These are phyloP conservation scores for Vitis hybrid DNA, from an alignment of 177 flowering plant species.

Conservation along the genomic window DNA sequence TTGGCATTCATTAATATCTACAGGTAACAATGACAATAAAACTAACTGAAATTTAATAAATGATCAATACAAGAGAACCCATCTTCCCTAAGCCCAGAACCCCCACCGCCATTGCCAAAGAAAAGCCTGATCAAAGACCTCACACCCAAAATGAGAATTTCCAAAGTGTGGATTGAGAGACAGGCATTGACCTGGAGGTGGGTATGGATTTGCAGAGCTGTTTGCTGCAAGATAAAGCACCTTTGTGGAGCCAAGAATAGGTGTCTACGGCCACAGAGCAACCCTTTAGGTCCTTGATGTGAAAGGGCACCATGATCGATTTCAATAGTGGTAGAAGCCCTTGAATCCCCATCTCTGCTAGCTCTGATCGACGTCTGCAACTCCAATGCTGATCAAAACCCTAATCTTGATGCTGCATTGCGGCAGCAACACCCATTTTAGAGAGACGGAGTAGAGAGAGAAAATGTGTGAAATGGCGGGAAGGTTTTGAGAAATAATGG, in stretches of 20 bases:
- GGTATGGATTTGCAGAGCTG: constrained; percentile 80
- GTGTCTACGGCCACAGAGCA: constrained; percentile 83
- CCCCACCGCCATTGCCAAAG: too few relatives aligned
- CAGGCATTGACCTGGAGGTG: constrained; percentile 60
- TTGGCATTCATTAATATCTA: too few relatives aligned
- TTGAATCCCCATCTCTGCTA: constrained; percentile 73
- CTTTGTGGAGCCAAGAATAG: constrained; percentile 99
- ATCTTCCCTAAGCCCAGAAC: too few relatives aligned
- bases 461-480: not conserved
- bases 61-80: too few relatives aligned
- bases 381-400: not conserved
- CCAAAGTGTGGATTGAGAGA: not conserved
- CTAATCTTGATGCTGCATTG: constrained; percentile 1
- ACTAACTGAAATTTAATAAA: too few relatives aligned
- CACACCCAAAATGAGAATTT: constrained; percentile 1
- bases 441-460: not conserved
- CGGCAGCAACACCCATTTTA: not conserved
- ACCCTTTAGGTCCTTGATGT: constrained; percentile 76
- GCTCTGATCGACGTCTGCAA: not conserved
- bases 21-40: too few relatives aligned
- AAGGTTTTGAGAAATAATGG: not conserved
- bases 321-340: constrained; percentile 93
- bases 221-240: constrained; percentile 87
- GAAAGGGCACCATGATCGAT: constrained; percentile 82
- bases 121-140: too few relatives aligned